Conservation (phyloP, 768 basidiomycete species). For the Podaxis sp. region DNA sequence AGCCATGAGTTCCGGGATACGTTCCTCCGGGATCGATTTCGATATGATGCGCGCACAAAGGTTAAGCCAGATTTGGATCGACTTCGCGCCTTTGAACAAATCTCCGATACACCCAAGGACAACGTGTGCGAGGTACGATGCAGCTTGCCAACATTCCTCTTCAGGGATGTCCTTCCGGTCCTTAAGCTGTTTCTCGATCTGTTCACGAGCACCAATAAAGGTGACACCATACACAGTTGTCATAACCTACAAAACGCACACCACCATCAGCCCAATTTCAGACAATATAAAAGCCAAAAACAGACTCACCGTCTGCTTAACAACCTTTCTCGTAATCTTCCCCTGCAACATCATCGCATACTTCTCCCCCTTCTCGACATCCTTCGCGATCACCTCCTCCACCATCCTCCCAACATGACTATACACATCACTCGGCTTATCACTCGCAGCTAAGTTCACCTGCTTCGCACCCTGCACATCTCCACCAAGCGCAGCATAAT, state of each 20-base stretch:
- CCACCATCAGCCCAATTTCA: slow-evolving; percentile 1
- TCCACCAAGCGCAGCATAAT: slow-evolving; percentile 97
- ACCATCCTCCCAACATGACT: slow-evolving; percentile 88
- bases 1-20: slow-evolving; percentile 47
- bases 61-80: slow-evolving; percentile 91
- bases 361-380: slow-evolving; percentile 49
- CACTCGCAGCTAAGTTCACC: slow-evolving; percentile 85
- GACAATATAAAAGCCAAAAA: slow-evolving; percentile 13
- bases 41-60: slow-evolving; percentile 80
- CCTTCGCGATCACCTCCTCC: slow-evolving; percentile 60
- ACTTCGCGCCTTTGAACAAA: slow-evolving; percentile 88
- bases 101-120: slow-evolving; percentile 84
- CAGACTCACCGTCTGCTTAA: slow-evolving; percentile 86
- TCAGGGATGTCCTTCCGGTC: slow-evolving; percentile 70
- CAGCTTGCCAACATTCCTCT: slow-evolving; percentile 71
- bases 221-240: slow-evolving; percentile 99
- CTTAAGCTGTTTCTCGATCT: slow-evolving; percentile 87
- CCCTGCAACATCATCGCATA: slow-evolving; percentile 66
- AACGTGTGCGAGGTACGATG: slow-evolving; percentile 80
- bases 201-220: slow-evolving; percentile 89
- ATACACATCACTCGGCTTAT: slow-evolving; percentile 93
- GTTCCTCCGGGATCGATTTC: slow-evolving; percentile 78
- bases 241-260: slow-evolving; percentile 67
- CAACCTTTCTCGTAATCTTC: slow-evolving; percentile 88
- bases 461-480: slow-evolving; percentile 86